Evolutionary conservation across 805 yeast genomes (phyloP).

Genomic region (Cyberlindnera bimundalis): DNA sequence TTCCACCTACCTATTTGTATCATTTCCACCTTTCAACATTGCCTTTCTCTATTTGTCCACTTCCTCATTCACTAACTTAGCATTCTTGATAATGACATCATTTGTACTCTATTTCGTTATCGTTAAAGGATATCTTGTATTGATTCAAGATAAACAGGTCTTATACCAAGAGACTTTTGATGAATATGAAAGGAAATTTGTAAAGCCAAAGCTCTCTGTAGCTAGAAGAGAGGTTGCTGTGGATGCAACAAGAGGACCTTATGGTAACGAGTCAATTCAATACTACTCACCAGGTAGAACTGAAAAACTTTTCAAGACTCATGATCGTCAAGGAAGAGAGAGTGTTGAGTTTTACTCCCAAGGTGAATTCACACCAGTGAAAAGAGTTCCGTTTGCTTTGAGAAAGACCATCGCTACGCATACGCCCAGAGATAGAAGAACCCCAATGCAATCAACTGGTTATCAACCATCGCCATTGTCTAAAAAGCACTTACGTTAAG

Average conservation of each 20-base stretch:
- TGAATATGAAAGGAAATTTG: constrained; percentile 62
- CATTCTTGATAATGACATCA: constrained; percentile 37
- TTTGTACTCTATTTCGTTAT: constrained; percentile 38
- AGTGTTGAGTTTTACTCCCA: constrained; percentile 31
- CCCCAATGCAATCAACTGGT: neutral
- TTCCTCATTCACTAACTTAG: constrained; percentile 35
- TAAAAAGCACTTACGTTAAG: neutral
- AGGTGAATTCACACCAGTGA: constrained; percentile 30
- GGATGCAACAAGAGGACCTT: constrained; percentile 47
- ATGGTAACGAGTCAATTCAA: constrained; percentile 23
- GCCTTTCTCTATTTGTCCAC: constrained; percentile 38
- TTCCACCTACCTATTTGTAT: constrained; percentile 44
- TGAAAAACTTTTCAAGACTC: constrained; percentile 47
- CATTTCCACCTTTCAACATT: constrained; percentile 58
- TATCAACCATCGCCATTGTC: constrained; percentile 27
- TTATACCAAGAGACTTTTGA: constrained; percentile 55
- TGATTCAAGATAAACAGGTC: constrained; percentile 56
- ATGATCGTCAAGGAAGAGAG: constrained; percentile 35
- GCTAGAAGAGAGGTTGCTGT: constrained; percentile 56
- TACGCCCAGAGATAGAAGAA: constrained; percentile 17
- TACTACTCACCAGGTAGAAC: constrained; percentile 32
- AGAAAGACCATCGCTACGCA: constrained; percentile 13
- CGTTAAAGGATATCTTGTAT: constrained; percentile 41
- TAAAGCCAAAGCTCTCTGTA: constrained; percentile 52
- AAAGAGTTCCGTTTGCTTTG: constrained; percentile 16